Evolutionary conservation across 2,329 filamentous ascomycete genomes (phyloP), one percentile per base, ranked within the genome.

Genomic region (Colletotrichum sp.): DNA sequence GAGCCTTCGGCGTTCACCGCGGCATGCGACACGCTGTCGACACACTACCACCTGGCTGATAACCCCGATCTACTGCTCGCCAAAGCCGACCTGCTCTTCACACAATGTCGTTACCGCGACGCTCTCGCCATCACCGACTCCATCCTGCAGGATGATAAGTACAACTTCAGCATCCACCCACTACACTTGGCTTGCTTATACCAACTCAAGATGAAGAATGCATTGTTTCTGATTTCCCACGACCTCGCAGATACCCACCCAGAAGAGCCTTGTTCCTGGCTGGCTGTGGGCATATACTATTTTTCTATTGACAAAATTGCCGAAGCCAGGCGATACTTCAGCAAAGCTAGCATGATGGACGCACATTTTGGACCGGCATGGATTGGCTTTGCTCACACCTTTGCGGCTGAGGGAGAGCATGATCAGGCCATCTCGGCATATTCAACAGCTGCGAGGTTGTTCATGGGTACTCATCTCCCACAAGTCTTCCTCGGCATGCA

Each of bases 371-470:
- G 96, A 0, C 95, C 97, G 2, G 97, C 97, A 4, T 99, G 97
- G 97, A 98, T 99, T 78, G 97, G 97, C 2, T 99, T 99, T 82
- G 97, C 97, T 2, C 97, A 99, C 83, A 99, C 97, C 0, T 99
- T 99, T 83, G 97, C 97, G 2, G 96, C 96, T 13, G 97, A 99
- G 83, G 97, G 97, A 68, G 97, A 99, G 84, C 96, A 98, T 83
- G 97, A 99, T 83, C 97, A 99, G 85, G 97, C 97, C 63, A 98
- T 99, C 77, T 97, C 96, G 10, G 97, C 97, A 0, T 99, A 99
- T 86, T 98, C 95, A 34, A 99, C 97, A 1, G 97, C 97, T 1
- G 96, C 96, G 3, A 91, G 97, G 52, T 87, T 99, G 0, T 99
- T 99, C 85, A 98, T 98, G 88, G 97, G 97, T 52, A 98, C 96